Percentiles rank a stretch among this genome's conserved stretches.
phyloP scores from a whole-genome alignment of 2,329 filamentous ascomycete species.

The Sarocladium strictum region DNA sequence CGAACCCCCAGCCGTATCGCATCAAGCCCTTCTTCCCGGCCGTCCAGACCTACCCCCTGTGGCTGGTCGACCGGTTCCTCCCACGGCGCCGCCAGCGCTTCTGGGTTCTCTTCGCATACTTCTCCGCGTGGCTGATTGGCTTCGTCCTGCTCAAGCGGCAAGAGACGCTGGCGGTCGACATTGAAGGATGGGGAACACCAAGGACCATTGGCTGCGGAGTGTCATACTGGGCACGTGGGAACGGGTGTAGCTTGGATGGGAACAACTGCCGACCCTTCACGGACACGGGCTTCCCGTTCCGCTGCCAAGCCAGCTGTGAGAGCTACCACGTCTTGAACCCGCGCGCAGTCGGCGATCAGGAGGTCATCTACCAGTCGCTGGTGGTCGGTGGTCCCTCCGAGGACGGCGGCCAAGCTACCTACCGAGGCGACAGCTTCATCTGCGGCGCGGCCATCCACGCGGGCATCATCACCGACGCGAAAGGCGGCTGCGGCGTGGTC shows the following conservation, averaged over 20 bases:
- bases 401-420: constrained; percentile 48
- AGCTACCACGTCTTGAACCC: constrained; percentile 62
- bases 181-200: constrained; percentile 63
- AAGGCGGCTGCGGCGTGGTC: constrained; percentile 79
- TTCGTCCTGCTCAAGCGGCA: constrained; percentile 65
- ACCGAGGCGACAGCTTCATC: constrained; percentile 85
- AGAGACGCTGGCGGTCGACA: constrained; percentile 52
- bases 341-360: constrained; percentile 66
- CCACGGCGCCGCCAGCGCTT: constrained; percentile 53
- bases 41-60: constrained; percentile 62
- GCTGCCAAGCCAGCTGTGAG: constrained; percentile 68
- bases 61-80: constrained; percentile 55
- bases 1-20: constrained; percentile 38
- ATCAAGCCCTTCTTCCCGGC: constrained; percentile 58
- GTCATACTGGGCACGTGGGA: constrained; percentile 65
- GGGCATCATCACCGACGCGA: constrained; percentile 63
- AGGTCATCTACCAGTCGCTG: constrained; percentile 58
- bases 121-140: constrained; percentile 61
- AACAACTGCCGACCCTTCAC: constrained; percentile 70
- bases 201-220: constrained; percentile 60
- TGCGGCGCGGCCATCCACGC: constrained; percentile 81
- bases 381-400: constrained; percentile 60
- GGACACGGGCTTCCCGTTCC: constrained; percentile 63
- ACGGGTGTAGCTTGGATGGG: constrained; percentile 69
- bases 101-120: constrained; percentile 52